Evolutionary conservation across 345 rosid genomes (phyloP).

Genomic region (Laguncularia racemosa): DNA sequence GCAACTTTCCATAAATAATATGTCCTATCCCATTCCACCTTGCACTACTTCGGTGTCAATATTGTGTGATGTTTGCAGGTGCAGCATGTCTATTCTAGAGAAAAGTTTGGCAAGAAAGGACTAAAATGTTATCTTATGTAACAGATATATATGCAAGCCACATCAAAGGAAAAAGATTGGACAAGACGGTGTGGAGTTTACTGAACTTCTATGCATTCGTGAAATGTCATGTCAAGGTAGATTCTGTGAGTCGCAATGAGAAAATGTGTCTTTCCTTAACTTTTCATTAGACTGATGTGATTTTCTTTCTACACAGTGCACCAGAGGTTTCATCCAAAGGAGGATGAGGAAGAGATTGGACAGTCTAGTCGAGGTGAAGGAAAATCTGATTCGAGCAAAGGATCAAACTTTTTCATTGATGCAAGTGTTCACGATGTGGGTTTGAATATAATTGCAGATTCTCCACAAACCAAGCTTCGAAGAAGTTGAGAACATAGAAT

Average conservation of each 20-base stretch:
- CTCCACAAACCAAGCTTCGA: conserved; percentile 30
- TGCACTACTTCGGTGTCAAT: no score
- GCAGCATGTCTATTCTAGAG: background rate
- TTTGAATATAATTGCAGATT: conserved; percentile 37
- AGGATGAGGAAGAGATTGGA: conserved; percentile 70
- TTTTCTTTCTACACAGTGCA: conserved; percentile 42
- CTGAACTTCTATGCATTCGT: conserved; percentile 72
- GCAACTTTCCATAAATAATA: no score
- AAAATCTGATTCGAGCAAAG: conserved; percentile 4
- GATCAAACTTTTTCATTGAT: background rate
- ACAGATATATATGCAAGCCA: conserved; percentile 63
- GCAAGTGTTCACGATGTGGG: conserved; percentile 5
- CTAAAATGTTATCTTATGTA: conserved; percentile 4
- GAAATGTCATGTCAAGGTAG: conserved; percentile 81
- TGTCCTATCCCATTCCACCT: no score
- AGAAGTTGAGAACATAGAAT: conserved; percentile 28
- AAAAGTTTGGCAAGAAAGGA: conserved; percentile 5
- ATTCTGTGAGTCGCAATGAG: background rate
- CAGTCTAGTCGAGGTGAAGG: conserved; percentile 63
- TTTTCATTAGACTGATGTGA: background rate
- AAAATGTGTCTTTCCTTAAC: background rate
- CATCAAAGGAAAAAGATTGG: conserved; percentile 59
- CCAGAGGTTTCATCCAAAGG: conserved; percentile 81
- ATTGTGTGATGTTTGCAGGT: no score
- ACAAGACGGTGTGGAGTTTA: conserved; percentile 74